phyloP scores from a whole-genome alignment of 192 early-diverging fungal species.

The Paraglomus brasilianum region DNA sequence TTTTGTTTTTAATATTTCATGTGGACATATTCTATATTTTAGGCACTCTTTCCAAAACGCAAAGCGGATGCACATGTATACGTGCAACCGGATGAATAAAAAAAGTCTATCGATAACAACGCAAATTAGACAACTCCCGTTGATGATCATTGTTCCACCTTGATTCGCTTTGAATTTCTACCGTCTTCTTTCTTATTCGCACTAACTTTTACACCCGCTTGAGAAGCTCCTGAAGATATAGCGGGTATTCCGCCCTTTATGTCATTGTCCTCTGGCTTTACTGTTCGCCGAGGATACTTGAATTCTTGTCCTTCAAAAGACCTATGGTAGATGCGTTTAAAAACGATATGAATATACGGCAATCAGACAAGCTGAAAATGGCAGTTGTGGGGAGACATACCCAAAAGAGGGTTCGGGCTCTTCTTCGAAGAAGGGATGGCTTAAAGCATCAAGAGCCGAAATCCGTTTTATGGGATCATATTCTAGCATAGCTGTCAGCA shows the following conservation, averaged over 20 bases:
- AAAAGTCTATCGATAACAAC: too few species aligned
- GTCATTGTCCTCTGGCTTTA: slow-evolving; percentile 58
- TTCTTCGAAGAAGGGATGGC: slow-evolving; percentile 82
- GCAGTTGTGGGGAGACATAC: slow-evolving; percentile 39
- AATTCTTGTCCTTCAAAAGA: slow-evolving; percentile 47
- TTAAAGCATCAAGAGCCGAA: slow-evolving; percentile 72
- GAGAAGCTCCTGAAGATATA: too few species aligned
- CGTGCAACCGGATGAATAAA: too few species aligned
- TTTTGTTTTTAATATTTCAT: too few species aligned
- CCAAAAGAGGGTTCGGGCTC: slow-evolving; percentile 58
- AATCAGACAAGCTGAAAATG: slow-evolving; percentile 3
- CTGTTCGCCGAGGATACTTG: slow-evolving; percentile 52
- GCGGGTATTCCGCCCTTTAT: slow-evolving; percentile 37
- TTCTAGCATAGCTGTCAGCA: slow-evolving; percentile 73
- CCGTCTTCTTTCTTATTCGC: too few species aligned
- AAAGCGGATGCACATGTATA: too few species aligned
- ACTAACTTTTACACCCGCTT: too few species aligned
- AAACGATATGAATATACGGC: not conserved
- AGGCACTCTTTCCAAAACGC: too few species aligned
- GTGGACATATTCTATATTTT: too few species aligned
- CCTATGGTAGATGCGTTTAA: slow-evolving; percentile 27
- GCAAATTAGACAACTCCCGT: too few species aligned
- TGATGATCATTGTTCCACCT: too few species aligned
- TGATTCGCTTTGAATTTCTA: too few species aligned
- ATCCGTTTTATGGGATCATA: slow-evolving; percentile 81